A percentile compares a stretch with the other conserved stretches of the same genome.
Conservation (phyloP, 306 rosid species). For the Argentina anserina region DNA sequence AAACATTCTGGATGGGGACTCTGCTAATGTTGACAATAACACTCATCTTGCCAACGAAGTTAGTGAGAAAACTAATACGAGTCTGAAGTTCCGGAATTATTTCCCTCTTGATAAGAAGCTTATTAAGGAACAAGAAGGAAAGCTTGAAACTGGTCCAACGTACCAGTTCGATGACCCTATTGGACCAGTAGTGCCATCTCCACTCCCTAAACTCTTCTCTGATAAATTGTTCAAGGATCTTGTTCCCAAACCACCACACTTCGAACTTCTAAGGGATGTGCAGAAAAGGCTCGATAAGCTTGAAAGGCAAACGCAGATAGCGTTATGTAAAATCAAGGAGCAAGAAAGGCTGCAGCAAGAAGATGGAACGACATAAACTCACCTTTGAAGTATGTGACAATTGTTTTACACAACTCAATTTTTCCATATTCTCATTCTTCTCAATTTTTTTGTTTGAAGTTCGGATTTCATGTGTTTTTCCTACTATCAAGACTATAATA, state of each 20-base stretch:
- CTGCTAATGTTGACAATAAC: slow-evolving; percentile 18
- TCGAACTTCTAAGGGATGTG: slow-evolving; percentile 87
- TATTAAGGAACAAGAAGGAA: slow-evolving; percentile 49
- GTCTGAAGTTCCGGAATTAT: slow-evolving; percentile 82
- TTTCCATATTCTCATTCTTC: too few relatives aligned
- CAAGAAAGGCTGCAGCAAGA: neutral
- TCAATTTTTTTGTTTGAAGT: too few relatives aligned
- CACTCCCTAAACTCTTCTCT: too few relatives aligned
- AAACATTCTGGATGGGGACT: slow-evolving; percentile 47
- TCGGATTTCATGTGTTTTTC: too few relatives aligned
- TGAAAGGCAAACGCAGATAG: slow-evolving; percentile 77
- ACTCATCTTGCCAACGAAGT: slow-evolving; percentile 22
- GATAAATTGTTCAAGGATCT: slow-evolving; percentile 83
- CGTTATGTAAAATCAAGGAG: slow-evolving; percentile 63
- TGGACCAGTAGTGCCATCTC: slow-evolving; percentile 47
- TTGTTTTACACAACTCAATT: too few relatives aligned
- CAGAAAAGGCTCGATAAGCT: slow-evolving; percentile 94
- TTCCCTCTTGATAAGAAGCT: slow-evolving; percentile 88
- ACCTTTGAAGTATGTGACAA: too few relatives aligned
- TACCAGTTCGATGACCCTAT: slow-evolving; percentile 87
- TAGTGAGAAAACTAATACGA: slow-evolving; percentile 33
- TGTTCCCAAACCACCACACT: slow-evolving; percentile 94
- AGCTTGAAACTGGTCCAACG: slow-evolving; percentile 60
- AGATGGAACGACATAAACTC: neutral
- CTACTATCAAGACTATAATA: too few relatives aligned